Base-by-base conservation (phyloP, 2,329 filamentous ascomycete genomes). In the Aspergillus quadrilineatus region DNA sequence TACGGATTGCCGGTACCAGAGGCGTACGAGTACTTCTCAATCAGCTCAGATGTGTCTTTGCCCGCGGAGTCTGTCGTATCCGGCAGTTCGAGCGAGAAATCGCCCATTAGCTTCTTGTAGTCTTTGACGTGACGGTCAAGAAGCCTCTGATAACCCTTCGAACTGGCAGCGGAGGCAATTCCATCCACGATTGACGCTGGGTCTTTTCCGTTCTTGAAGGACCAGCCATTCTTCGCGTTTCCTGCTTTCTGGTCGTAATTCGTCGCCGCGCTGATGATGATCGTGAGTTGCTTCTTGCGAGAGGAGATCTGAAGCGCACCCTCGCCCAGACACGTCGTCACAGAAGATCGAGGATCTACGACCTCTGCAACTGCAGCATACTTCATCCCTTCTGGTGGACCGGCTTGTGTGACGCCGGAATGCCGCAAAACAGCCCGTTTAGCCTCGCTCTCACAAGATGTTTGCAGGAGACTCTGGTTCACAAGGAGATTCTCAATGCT, bases 161-260 rank as follows among this genome's bases (percentile, higher is more conserved):
- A 39, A 1, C 44, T 34, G 3, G 63, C 63, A 1, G 37, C 22
- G 2, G 56, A 57, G 0, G 57, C 41, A 77, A 6, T 65, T 57
- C 2, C 62, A 36, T 3, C 71, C 57, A 84, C 74, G 1, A 67
- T 55, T 0, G 66, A 44, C 0, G 63, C 70, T 1, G 82, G 81
- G 55, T 83, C 77, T 1, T 65, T 65, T 2, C 81, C 80, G 2
- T 22, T 22, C 36, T 70, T 73, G 66, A 82, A 85, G 0, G 78
- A 79, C 63, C 76, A 84, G 9, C 69, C 63, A 55, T 63, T 64
- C 14, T 69, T 71, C 0, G 71, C 67, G 46, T 76, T 80, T 1
- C 82, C 82, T 34, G 79, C 77, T 3, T 70, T 77, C 52, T 78
- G 69, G 47, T 84, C 79, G 53, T 80, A 85, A 56, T 83, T 74